These are phyloP conservation scores for Fusarium annulatum DNA, from an alignment of 2,329 filamentous ascomycete species.

Conservation along the genomic window DNA sequence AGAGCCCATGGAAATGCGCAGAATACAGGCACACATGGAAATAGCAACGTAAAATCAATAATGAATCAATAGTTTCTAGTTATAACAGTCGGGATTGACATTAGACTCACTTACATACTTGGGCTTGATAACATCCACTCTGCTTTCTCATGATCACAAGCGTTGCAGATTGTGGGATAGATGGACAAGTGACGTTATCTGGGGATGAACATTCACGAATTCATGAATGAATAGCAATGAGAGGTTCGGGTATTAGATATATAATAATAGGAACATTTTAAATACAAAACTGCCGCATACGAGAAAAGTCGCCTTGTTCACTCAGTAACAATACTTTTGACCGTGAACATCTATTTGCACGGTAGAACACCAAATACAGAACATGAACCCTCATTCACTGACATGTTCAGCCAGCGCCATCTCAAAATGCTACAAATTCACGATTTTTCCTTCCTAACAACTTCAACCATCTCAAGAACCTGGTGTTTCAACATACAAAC, in stretches of 20 bases:
- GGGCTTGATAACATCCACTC: neutral
- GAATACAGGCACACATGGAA: neutral
- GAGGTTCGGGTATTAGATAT: neutral
- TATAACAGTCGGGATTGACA: neutral
- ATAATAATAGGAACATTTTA: fast-evolving
- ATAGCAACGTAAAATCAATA: neutral
- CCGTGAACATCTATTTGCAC: neutral
- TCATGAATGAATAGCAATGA: fast-evolving
- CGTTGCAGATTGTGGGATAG: neutral
- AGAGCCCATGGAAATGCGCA: neutral
- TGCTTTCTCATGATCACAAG: neutral
- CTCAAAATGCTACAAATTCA: neutral
- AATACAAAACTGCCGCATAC: neutral
- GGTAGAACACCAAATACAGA: neutral
- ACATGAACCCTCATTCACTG: neutral
- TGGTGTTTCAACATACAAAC: fast-evolving
- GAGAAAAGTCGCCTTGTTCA: neutral
- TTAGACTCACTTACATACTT: neutral
- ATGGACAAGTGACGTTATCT: neutral
- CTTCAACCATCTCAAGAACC: neutral
- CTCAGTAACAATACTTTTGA: neutral
- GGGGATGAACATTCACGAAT: neutral
- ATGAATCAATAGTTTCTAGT: neutral
- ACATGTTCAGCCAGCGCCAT: neutral
- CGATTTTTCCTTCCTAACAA: neutral